These are phyloP conservation scores for Paecilomyces formosus DNA, from an alignment of 2,329 filamentous ascomycete species.

Conservation along the genomic window DNA sequence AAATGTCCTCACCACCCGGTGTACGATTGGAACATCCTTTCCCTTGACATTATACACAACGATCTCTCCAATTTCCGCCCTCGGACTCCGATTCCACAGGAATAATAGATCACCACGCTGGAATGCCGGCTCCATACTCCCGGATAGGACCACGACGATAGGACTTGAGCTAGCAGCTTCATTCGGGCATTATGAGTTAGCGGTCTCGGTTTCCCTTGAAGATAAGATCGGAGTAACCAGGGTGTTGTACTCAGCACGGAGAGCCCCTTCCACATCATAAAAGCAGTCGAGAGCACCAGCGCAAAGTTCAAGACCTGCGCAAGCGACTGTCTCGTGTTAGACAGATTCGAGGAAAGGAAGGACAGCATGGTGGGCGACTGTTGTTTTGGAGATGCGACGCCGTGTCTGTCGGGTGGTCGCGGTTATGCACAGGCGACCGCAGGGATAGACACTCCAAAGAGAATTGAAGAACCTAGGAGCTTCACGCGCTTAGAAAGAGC, in stretches of 20 bases:
- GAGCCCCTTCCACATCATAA: conserved; percentile 93
- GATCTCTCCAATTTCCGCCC: conserved; percentile 63
- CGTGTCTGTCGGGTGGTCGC: background rate
- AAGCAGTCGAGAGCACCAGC: conserved; percentile 80
- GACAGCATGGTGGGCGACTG: conserved; percentile 55
- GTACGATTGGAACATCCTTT: conserved; percentile 97
- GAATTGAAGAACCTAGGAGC: background rate
- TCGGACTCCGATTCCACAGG: conserved; percentile 53
- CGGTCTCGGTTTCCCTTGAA: background rate
- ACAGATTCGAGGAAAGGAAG: conserved; percentile 48
- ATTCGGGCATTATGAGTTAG: background rate
- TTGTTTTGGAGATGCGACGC: background rate
- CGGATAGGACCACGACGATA: conserved; percentile 59
- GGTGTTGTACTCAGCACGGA: conserved; percentile 48
- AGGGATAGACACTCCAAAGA: background rate
- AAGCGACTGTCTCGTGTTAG: conserved; percentile 71
- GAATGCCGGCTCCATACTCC: conserved; percentile 63
- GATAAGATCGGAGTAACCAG: background rate
- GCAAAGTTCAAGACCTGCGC: conserved; percentile 84
- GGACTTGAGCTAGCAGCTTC: conserved; percentile 60
- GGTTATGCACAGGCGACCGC: background rate
- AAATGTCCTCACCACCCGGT: conserved; percentile 72
- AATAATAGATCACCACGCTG: conserved; percentile 58
- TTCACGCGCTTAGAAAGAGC: background rate
- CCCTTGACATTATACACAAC: conserved; percentile 79